Evolutionary conservation across 2,329 filamentous ascomycete genomes (phyloP), one percentile per base, ranked within the genome.

Genomic region (Macrophomina phaseolina): DNA sequence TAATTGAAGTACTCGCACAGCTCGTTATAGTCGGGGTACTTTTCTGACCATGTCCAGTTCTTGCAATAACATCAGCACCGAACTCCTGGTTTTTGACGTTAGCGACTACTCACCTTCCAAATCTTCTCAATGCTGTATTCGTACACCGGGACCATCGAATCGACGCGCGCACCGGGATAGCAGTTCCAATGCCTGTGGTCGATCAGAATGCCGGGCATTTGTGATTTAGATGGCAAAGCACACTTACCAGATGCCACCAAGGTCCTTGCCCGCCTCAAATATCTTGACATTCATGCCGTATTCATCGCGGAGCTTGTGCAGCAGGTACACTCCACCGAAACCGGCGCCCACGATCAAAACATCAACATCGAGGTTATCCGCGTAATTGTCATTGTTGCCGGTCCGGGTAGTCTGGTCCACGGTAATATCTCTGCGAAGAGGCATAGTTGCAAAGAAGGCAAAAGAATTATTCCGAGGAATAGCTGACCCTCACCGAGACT

Each of bases 1-100:
- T 87, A 84, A 16, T 87, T 82, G 71, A 90, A 90, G 73, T 90
- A 90, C 4, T 74, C 72, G 12, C 84, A 80, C 0, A 90, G 78
- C 52, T 90, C 84, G 30, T 79, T 69, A 30, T 81, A 84, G 11
- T 75, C 81, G 0, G 86, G 85, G 60, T 86, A 88, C 66, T 83
- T 82, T 68, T 74, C 81, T 0, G 79, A 77, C 84, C 86, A 90
- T 42, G 79, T 86, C 86, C 86, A 89, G 3, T 82, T 82, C 73
- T 86, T 5, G 8, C 8, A 23, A 1, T 18, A n/a, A 14, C 42
- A 23, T 65, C 8, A 45, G 32, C 49, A 3, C 38, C 16, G 48
- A 2, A 42, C 38, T 11, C 16, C 14, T 6, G 18, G 12, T 36
- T 34, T 38, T 30, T 1, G 11, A 34, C 30, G 3, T 7, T 42